These are phyloP conservation scores for Trametopsis cervina DNA, from an alignment of 768 basidiomycete genomes.

Conservation along the genomic window DNA sequence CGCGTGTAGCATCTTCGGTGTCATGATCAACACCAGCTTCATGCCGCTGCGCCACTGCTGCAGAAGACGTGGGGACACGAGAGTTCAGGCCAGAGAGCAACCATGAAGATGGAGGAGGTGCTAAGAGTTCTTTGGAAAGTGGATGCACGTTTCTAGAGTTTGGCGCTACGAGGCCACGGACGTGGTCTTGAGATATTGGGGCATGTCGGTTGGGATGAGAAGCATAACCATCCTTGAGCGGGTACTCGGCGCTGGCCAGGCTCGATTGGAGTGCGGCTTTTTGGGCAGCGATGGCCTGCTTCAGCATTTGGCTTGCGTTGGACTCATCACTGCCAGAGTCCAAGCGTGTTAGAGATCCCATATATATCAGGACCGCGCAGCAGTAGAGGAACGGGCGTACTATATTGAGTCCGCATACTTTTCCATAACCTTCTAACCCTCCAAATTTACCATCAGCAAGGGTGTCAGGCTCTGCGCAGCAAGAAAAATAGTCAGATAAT, in stretches of 20 bases:
- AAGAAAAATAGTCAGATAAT: too few relatives aligned
- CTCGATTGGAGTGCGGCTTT: too few relatives aligned
- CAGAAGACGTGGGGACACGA: background rate
- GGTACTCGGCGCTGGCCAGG: background rate
- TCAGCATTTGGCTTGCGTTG: constrained; percentile 18
- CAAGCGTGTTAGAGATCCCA: background rate
- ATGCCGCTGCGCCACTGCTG: background rate
- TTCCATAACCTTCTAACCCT: background rate
- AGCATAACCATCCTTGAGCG: background rate
- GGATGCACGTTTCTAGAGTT: background rate
- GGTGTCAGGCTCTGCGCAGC: too few relatives aligned
- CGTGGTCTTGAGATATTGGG: background rate
- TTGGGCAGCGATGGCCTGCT: constrained; percentile 1
- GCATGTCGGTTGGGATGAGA: background rate
- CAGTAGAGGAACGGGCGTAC: constrained; percentile 1
- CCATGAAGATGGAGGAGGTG: too few relatives aligned
- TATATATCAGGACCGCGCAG: background rate
- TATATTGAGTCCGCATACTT: constrained; percentile 9
- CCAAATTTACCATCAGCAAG: too few relatives aligned
- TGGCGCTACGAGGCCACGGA: constrained; percentile 3
- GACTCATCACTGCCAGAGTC: constrained; percentile 16
- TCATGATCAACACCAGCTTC: too few relatives aligned
- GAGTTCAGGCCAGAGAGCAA: background rate
- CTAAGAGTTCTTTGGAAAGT: background rate
- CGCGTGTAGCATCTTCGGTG: too few relatives aligned